Evolutionary conservation across 768 basidiomycete species (phyloP).

Genomic region (Mycena galericulata): DNA sequence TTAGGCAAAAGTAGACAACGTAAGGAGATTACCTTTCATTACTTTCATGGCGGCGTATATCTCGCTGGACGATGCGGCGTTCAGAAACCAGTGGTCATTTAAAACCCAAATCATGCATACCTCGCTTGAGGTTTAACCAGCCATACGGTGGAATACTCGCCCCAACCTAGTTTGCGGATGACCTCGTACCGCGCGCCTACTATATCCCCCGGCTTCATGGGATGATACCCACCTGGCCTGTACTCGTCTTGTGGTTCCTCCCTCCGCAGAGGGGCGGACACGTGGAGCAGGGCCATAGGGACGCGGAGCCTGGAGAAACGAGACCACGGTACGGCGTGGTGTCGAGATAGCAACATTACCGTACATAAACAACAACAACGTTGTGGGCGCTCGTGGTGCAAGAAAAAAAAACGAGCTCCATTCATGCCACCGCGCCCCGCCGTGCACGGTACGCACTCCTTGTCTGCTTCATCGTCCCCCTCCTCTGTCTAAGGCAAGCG

Average conservation of each 20-base stretch:
- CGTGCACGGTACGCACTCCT: too few relatives aligned
- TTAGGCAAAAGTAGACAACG: background rate
- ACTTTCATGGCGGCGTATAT: conserved; percentile 21
- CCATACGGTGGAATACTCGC: conserved; percentile 62
- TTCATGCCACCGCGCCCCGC: too few relatives aligned
- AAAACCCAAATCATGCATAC: background rate
- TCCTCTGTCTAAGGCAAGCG: too few relatives aligned
- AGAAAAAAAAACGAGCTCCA: too few relatives aligned
- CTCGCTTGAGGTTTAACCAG: conserved; percentile 33
- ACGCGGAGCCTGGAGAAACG: conserved; percentile 2
- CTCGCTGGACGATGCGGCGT: background rate
- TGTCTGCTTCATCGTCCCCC: too few relatives aligned
- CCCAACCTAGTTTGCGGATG: conserved; percentile 68
- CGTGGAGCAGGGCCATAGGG: conserved; percentile 10
- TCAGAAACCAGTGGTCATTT: background rate
- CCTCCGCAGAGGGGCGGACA: background rate
- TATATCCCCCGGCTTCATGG: conserved; percentile 56
- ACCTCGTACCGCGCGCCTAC: conserved; percentile 60
- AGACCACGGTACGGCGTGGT: background rate
- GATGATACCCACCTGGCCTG: conserved; percentile 48
- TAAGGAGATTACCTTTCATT: conserved; percentile 20
- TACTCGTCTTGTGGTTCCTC: conserved; percentile 42
- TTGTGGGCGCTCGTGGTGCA: too few relatives aligned
- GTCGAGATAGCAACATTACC: conserved; percentile 1
- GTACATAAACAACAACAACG: too few relatives aligned